These are phyloP conservation scores for Puccinia polysora DNA, from an alignment of 1,284 basidiomycete genomes.

Conservation along the genomic window DNA sequence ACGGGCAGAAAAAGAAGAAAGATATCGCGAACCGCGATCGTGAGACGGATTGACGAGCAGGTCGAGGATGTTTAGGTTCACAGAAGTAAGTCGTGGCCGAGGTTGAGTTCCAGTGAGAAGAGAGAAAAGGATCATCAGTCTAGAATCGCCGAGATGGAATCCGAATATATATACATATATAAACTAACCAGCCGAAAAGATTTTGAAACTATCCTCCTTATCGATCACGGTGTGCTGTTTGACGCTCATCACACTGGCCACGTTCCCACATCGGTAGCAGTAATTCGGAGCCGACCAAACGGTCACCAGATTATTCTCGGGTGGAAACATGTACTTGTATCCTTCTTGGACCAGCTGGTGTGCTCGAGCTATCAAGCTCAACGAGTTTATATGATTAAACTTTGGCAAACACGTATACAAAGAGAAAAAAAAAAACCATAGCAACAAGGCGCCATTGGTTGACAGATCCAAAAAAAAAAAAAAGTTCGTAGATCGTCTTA, in stretches of 20 bases:
- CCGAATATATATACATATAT: too few relatives aligned
- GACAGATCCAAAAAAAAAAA: neutral
- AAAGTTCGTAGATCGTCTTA: too few relatives aligned
- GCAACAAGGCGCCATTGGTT: neutral
- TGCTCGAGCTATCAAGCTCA: constrained; percentile 79
- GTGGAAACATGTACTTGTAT: constrained; percentile 36
- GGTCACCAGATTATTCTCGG: constrained; percentile 25
- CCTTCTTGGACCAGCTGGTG: constrained; percentile 78
- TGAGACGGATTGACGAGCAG: too few relatives aligned
- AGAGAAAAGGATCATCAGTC: too few relatives aligned
- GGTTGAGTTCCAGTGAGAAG: too few relatives aligned
- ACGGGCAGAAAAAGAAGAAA: too few relatives aligned
- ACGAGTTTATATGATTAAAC: constrained; percentile 87
- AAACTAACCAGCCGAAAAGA: constrained; percentile 54
- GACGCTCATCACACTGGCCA: constrained; percentile 52
- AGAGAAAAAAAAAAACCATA: neutral
- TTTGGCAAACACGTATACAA: constrained; percentile 53
- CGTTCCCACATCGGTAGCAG: constrained; percentile 51
- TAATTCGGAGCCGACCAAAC: constrained; percentile 35
- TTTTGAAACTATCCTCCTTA: constrained; percentile 53
- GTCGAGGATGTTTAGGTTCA: too few relatives aligned
- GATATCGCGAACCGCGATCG: too few relatives aligned
- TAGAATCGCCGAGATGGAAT: too few relatives aligned
- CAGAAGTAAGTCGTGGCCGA: too few relatives aligned
- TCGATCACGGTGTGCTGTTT: constrained; percentile 49